These are phyloP conservation scores for Lithocarpus polystachyus DNA, from an alignment of 306 rosid genomes.

Conservation along the genomic window DNA sequence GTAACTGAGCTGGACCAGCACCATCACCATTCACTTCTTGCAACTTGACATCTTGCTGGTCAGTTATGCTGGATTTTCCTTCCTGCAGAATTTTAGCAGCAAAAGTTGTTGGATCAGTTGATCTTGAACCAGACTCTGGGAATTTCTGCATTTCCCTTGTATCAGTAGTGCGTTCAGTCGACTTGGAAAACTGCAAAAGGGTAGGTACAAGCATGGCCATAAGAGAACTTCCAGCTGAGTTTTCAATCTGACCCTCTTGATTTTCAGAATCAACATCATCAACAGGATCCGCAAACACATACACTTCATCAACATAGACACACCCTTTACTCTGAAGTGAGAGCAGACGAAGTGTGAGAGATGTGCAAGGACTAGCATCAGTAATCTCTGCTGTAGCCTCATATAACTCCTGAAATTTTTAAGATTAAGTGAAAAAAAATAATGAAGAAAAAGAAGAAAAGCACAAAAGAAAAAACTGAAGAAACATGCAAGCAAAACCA, in stretches of 20 bases:
- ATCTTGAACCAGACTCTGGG: conserved; percentile 23
- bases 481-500: background rate
- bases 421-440: background rate
- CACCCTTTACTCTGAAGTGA: conserved; percentile 70
- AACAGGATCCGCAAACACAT: conserved; percentile 76
- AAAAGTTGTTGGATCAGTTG: conserved; percentile 28
- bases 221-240: conserved; percentile 56
- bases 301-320: conserved; percentile 71
- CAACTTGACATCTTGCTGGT: conserved; percentile 31
- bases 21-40: conserved; percentile 35
- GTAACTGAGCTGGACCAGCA: conserved; percentile 29
- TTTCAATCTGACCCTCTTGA: conserved; percentile 36
- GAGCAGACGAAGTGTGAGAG: conserved; percentile 74
- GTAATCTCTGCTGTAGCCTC: conserved; percentile 91
- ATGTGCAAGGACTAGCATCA: conserved; percentile 70
- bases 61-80: conserved; percentile 29
- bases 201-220: conserved; percentile 84
- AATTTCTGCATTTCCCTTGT: conserved; percentile 33
- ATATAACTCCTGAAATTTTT: conserved; percentile 53
- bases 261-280: conserved; percentile 48
- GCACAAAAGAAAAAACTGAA: background rate
- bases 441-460: background rate
- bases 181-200: conserved; percentile 69
- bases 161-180: conserved; percentile 42
- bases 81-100: conserved; percentile 33